Base-by-base conservation (phyloP, 2,329 filamentous ascomycete genomes). In the Paecilomyces formosus region DNA sequence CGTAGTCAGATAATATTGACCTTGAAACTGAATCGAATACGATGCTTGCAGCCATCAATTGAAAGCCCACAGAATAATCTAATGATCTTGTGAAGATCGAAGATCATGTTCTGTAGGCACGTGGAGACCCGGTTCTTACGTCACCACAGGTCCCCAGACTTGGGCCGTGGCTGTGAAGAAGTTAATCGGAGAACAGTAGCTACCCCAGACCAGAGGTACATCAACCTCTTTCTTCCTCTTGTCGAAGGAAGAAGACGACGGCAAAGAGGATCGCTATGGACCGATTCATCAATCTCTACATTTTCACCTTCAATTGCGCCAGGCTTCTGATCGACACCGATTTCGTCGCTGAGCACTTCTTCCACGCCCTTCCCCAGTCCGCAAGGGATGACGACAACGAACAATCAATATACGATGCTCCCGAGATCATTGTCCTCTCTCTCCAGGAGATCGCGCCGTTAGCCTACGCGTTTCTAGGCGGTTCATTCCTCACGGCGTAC, bases 361-460 rank as follows among this genome's bases (percentile, higher is more conserved):
- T 88, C 70, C 74, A 80, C 56, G 79, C 77, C 35, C 81, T 94
- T 28, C 68, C 72, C 22, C 60, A 64, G 55, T 64, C 70, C 54
- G 70, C 45, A 18, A 56, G 53, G 69, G 85, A 62, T 82, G 82
- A 7, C 22, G 30, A 53, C 18, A 22, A 15, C n/a, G 30, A 11
- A 18, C 31, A 13, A 62, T 80, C 84, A 6, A 62, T 62, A 61
- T 60, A 71, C 15, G 71, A 88, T 72, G 79, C 91, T 3, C 92
- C 81, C 3, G 85, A 88, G 62, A 72, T 90, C 45, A 75, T 90
- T 60, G 83, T 87, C 59, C 76, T 90, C 60, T 85, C 81, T 15
- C 82, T 99, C 18, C 92, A 99, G 74, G 94, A 99, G 75, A 82
- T 97, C 61, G 89, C 92, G 9, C 94, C 94, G 0, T 82, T 97